These are phyloP conservation scores for Chionographis japonica DNA, from an alignment of 106 monocot genomes.

Conservation along the genomic window DNA sequence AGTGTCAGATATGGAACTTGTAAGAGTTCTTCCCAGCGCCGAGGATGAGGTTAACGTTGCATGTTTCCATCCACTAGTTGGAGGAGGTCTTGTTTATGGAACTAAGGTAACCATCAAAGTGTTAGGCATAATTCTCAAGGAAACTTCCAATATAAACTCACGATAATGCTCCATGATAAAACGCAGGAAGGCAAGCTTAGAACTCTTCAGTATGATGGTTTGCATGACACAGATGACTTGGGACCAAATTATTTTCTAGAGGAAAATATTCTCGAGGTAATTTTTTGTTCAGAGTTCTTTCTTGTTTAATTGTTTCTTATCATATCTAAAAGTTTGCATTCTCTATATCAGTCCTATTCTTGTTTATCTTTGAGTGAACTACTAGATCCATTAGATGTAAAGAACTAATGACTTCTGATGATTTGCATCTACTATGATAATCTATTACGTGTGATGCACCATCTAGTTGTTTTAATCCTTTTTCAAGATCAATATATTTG, in stretches of 20 bases:
- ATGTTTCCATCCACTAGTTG: slow-evolving; percentile 91
- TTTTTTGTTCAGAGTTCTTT: background rate
- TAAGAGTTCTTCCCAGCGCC: slow-evolving; percentile 90
- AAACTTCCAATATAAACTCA: background rate
- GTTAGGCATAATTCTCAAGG: background rate
- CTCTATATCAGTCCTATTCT: no score
- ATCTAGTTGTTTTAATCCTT: no score
- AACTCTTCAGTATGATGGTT: slow-evolving; percentile 69
- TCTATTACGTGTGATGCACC: no score
- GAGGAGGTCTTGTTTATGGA: slow-evolving; percentile 93
- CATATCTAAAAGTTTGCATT: no score
- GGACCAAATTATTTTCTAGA: slow-evolving; percentile 37
- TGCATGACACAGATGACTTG: slow-evolving; percentile 17
- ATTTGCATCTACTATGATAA: no score
- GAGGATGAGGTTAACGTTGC: slow-evolving; percentile 99
- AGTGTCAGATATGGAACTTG: slow-evolving; percentile 98
- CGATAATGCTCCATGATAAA: background rate
- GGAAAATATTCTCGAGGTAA: slow-evolving; percentile 52
- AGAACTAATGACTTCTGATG: no score
- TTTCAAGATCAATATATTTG: no score
- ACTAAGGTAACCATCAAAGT: slow-evolving; percentile 60
- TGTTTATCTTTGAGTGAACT: no score
- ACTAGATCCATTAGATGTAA: no score
- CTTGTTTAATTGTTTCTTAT: background rate
- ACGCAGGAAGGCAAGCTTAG: slow-evolving; percentile 91